phyloP scores from a whole-genome alignment of 2,329 filamentous ascomycete species.

The Xylariaceae sp. region DNA sequence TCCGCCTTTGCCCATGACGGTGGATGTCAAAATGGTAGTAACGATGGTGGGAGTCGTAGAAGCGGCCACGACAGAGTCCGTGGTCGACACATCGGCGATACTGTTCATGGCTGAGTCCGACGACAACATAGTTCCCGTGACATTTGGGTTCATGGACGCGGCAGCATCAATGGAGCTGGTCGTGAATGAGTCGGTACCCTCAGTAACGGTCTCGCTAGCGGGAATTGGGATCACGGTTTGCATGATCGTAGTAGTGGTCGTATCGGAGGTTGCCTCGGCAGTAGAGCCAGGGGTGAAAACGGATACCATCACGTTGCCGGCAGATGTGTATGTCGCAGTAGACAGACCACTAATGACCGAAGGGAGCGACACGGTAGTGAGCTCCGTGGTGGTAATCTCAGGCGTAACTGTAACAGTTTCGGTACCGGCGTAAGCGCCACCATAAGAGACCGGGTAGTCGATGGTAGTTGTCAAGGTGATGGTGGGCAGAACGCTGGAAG shows the following conservation, averaged over 20 bases:
- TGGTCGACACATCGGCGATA: not conserved
- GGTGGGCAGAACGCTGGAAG: not conserved
- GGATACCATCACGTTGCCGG: too few species aligned
- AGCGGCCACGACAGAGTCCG: not conserved
- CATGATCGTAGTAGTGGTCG: not conserved
- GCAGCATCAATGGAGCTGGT: conserved; percentile 1
- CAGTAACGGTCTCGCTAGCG: not conserved
- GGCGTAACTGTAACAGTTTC: conserved; percentile 19
- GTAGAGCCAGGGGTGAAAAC: too few species aligned
- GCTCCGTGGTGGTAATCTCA: conserved; percentile 5
- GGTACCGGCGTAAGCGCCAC: conserved; percentile 10
- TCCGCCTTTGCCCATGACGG: conserved; percentile 1
- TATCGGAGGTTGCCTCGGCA: not conserved
- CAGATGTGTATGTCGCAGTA: too few species aligned
- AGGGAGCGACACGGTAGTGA: conserved; percentile 1
- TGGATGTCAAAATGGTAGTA: conserved; percentile 1
- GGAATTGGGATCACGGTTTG: not conserved
- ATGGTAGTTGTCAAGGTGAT: conserved; percentile 13
- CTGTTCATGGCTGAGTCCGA: too few species aligned
- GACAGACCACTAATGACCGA: too few species aligned
- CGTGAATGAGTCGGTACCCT: not conserved
- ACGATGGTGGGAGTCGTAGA: not conserved
- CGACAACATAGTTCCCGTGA: too few species aligned
- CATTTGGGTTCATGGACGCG: too few species aligned
- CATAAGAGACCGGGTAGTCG: not conserved